Evolutionary conservation across 768 basidiomycete species (phyloP), one percentile per base, ranked within the genome.

Genomic region (Pisolithus tinctorius): DNA sequence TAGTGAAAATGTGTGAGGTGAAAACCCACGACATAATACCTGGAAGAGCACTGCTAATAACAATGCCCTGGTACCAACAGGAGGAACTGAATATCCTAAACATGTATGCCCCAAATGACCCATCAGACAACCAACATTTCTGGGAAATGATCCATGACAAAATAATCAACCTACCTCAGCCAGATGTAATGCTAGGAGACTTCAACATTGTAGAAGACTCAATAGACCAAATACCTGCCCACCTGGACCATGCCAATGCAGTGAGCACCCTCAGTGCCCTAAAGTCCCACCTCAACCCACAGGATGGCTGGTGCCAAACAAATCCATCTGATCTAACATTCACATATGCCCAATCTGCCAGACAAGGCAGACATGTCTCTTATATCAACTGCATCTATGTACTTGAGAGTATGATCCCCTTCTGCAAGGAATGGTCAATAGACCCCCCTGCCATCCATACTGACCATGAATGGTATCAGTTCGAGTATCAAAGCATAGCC

Each of bases 91-190:
- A 45, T 56, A 2, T 43, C 0, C 59, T 74, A 0, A 67, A 56
- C 6, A 47, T 74, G 1, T 74, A 74, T 41, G 66, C 72, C 5
- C 74, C 71, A 1, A 73, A 71, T 49, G 48, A 54, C 34, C 43
- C 48, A 0, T 26, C 23, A 0, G 59, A 65, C 14, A 69, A 74
- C 27, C 47, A 47, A 1, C 16, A 48, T 0, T 73, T 75, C 59
- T 73, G 67, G 68, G 40, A 36, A 51, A 17, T 42, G 56, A 4
- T 49, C n/a, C n/a, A n/a, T n/a, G n/a, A n/a, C n/a, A n/a, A n/a
- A n/a, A n/a, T n/a, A n/a, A n/a, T n/a, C n/a, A n/a, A n/a, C n/a
- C n/a, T n/a, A n/a, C n/a, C n/a, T n/a, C n/a, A n/a, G n/a, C n/a
- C n/a, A n/a, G n/a, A n/a, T n/a, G n/a, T n/a, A n/a, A n/a, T n/a